Conservation (phyloP, 257 asterid species). For the Capsicum chinense region DNA sequence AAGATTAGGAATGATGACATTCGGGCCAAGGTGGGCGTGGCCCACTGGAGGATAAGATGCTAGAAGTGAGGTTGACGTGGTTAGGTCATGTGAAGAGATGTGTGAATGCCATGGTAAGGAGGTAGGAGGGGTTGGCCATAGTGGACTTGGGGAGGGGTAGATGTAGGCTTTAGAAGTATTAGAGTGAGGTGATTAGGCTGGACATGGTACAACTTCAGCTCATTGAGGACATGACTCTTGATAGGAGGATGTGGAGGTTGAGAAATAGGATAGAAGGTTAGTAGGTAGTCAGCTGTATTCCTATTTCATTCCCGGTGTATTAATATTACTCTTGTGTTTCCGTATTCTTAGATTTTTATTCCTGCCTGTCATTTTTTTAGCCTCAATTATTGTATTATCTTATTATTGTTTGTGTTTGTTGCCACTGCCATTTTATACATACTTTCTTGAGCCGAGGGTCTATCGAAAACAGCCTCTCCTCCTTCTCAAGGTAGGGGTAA, state of each 20-base stretch:
- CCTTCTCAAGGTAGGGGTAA: not conserved
- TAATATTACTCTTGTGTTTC: not conserved
- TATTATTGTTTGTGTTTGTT: not conserved
- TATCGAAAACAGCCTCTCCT: not conserved
- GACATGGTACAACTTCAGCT: not conserved
- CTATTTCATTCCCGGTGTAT: not conserved
- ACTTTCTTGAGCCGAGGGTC: not conserved
- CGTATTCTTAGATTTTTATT: too few species aligned
- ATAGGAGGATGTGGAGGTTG: not conserved
- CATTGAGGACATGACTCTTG: not conserved
- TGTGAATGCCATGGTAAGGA: not conserved
- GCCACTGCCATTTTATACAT: not conserved
- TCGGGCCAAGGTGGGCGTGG: conserved; percentile 9
- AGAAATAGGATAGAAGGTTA: not conserved
- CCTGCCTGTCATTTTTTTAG: not conserved
- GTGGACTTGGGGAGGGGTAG: not conserved
- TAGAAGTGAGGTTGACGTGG: not conserved
- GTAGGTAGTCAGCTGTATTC: not conserved
- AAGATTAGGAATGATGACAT: not conserved
- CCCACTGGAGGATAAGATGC: not conserved
- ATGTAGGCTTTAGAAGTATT: not conserved
- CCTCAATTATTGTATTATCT: not conserved
- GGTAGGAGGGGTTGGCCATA: not conserved
- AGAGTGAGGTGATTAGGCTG: not conserved
- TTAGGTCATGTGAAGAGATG: not conserved